phyloP scores from a whole-genome alignment of 805 yeast genomes.

The Nakazawaea wickerhamii region DNA sequence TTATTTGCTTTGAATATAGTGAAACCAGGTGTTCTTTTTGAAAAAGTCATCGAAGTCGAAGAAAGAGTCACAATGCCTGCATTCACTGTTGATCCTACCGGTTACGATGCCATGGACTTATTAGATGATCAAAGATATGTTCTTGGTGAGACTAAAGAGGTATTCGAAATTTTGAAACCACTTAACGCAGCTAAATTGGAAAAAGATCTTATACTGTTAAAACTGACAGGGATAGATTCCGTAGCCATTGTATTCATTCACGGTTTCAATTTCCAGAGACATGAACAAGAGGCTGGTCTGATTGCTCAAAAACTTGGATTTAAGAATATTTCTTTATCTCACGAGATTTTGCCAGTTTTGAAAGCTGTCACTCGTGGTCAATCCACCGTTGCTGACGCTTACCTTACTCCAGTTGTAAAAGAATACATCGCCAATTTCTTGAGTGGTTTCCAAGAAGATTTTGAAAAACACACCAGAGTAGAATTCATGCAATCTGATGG shows the following conservation, averaged over 20 bases:
- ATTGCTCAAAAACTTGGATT: conserved; percentile 24
- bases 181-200: conserved; percentile 23
- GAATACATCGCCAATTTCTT: conserved; percentile 30
- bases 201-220: conserved; percentile 12
- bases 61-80: conserved; percentile 37
- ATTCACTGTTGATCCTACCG: conserved; percentile 35
- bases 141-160: conserved; percentile 29
- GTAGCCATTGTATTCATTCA: conserved; percentile 32
- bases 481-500: conserved; percentile 57
- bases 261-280: conserved; percentile 30
- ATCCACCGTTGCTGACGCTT: conserved; percentile 32
- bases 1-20: conserved; percentile 38
- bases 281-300: conserved; percentile 25
- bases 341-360: conserved; percentile 28
- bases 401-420: conserved; percentile 31
- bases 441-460: conserved; percentile 23
- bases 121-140: conserved; percentile 22
- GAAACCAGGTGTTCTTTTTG: conserved; percentile 36
- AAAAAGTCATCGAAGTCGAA: conserved; percentile 35
- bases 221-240: conserved; percentile 20
- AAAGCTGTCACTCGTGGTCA: conserved; percentile 30
- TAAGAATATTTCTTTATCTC: conserved; percentile 24
- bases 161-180: conserved; percentile 26
- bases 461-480: conserved; percentile 25
- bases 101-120: conserved; percentile 28